Evolutionary conservation across 202 grass and related monocot genomes (phyloP), one percentile per base, ranked within the genome.

Genomic region (Eragrostis tef): DNA sequence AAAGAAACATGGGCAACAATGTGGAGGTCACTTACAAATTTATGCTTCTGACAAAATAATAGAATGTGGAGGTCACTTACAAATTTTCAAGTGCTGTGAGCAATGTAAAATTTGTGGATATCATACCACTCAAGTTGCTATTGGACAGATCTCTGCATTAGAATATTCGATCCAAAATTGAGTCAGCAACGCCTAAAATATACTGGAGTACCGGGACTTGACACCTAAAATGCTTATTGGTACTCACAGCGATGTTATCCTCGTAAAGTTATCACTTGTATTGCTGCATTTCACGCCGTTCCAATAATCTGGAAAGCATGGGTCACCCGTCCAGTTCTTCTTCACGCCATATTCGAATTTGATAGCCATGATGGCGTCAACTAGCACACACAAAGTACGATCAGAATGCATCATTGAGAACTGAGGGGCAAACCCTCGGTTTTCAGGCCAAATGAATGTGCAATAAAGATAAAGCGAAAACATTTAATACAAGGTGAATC

Each of bases 301-400:
- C 90, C 86, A 92, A 8, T 14, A 3, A 25, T 6, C 4, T 46
- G 86, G 90, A 39, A n/a, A 76, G 58, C 86, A 92, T 27, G 90
- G 90, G 77, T 92, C 86, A 2, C 83, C 86, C 64, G 51, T 78
- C 86, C 90, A 92, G 26, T 88, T 88, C 22, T 83, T 88, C 34
- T 67, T 78, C 39, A 88, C 70, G 1, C 70, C 63, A 59, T 92
- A 81, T 15, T 70, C 73, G 0, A 9, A 16, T 50, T 88, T 88
- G 80, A 88, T 86, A 17, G 78, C 52, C 56, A 80, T 71, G 36
- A 89, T 92, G 11, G 83, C 86, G 16, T 84, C 73, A 77, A 92
- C 83, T 92, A 6, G 49, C 26, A 48, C 4, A 47, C 0, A 21
- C 22, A 70, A 56, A 29, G 39, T 9, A 11, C 0, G 17, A 4